Conservation (phyloP, 73 alveolate genomes). For the Paramecium primaurelia region DNA sequence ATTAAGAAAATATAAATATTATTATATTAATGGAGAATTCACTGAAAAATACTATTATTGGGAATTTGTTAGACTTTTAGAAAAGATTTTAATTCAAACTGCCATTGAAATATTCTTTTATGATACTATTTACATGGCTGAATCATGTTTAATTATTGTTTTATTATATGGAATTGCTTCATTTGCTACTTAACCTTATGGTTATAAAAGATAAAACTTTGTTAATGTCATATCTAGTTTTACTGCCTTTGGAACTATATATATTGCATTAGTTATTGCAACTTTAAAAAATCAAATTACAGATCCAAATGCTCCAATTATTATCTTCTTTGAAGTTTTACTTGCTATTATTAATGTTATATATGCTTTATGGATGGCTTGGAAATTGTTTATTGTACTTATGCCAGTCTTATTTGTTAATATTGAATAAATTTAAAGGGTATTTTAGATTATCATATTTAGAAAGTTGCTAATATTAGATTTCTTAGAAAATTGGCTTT, state of each 20-base stretch:
- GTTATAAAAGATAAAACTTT: conserved; percentile 5
- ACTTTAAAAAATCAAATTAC: neutral
- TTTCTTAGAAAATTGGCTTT: neutral
- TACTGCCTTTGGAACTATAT: conserved; percentile 13
- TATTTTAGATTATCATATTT: neutral
- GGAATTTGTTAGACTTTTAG: conserved; percentile 33
- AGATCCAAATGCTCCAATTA: neutral
- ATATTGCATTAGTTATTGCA: neutral
- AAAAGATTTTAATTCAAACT: neutral
- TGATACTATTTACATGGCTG: neutral
- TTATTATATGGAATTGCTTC: neutral
- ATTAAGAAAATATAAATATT: neutral
- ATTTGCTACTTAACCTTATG: neutral
- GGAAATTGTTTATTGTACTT: neutral
- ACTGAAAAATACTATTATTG: conserved; percentile 21
- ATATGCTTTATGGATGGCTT: neutral
- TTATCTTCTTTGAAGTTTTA: neutral
- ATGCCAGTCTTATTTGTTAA: neutral
- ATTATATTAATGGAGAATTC: conserved; percentile 44
- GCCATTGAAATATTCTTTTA: neutral
- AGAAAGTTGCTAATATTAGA: neutral
- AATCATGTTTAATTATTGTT: conserved; percentile 17
- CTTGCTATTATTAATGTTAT: neutral
- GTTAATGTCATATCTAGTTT: conserved; percentile 3
- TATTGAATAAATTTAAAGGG: conserved; percentile 1